Conservation (phyloP, 2,329 filamentous ascomycete species). For the Epichloe uncinata region DNA sequence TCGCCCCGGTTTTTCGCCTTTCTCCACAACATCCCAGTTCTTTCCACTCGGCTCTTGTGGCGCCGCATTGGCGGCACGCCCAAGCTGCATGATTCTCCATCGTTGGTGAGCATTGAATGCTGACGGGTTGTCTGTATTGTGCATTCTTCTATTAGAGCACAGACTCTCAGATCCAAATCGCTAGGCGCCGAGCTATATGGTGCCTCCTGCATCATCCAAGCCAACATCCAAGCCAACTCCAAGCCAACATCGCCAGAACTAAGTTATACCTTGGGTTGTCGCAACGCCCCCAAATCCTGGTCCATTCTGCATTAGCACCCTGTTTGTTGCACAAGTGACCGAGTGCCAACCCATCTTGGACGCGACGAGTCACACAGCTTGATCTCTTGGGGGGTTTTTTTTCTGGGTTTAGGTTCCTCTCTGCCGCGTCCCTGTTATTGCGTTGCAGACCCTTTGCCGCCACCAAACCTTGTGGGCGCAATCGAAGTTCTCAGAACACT, state of each 20-base stretch:
- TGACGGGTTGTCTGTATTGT: not conserved
- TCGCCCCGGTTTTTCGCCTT: constrained; percentile 1
- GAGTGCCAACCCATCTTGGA: not conserved
- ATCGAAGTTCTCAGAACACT: not conserved
- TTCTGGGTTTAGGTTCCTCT: not conserved
- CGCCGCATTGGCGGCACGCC: not conserved
- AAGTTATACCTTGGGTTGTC: not conserved
- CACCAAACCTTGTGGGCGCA: not conserved
- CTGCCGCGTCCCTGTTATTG: not conserved
- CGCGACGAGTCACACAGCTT: not conserved
- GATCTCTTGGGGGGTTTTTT: not conserved
- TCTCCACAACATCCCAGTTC: not conserved
- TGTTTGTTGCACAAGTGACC: not conserved
- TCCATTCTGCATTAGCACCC: not conserved
- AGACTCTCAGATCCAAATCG: not conserved
- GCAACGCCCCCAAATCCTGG: not conserved
- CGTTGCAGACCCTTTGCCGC: not conserved
- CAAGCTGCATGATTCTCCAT: not conserved
- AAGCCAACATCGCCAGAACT: not conserved
- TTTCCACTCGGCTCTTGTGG: not conserved
- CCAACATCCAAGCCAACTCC: no score
- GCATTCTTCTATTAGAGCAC: not conserved
- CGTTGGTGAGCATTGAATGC: not conserved
- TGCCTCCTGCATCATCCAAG: not conserved
- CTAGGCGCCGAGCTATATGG: not conserved